Conservation (phyloP, 495 filamentous ascomycete species). For the Podospora pseudoanserina region DNA sequence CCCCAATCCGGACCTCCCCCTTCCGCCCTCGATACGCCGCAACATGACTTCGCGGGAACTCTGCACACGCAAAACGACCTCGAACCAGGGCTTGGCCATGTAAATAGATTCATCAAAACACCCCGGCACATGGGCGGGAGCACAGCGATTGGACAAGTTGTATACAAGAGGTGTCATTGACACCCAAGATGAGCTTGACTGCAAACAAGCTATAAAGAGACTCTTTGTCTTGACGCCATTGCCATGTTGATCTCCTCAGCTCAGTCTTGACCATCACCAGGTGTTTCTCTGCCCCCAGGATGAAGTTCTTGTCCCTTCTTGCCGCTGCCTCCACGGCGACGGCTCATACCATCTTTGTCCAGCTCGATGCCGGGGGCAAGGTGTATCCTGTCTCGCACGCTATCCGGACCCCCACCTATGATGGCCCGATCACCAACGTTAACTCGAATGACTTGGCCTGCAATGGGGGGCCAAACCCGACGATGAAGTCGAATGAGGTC, state of each 20-base stretch:
- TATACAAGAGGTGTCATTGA: background rate
- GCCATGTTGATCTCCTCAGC: background rate
- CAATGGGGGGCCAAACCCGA: conserved; percentile 56
- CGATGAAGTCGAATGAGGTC: conserved; percentile 39
- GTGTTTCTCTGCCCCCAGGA: conserved; percentile 8
- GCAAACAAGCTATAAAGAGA: background rate
- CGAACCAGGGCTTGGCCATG: background rate
- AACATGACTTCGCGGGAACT: background rate
- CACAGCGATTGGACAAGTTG: conserved; percentile 3
- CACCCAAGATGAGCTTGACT: background rate
- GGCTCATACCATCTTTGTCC: conserved; percentile 56
- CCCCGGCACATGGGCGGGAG: conserved; percentile 9
- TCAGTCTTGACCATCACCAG: background rate
- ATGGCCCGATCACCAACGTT: conserved; percentile 53
- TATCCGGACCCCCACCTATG: conserved; percentile 40
- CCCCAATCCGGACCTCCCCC: conserved; percentile 15
- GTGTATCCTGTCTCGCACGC: conserved; percentile 35
- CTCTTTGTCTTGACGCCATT: background rate
- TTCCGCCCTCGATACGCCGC: conserved; percentile 15
- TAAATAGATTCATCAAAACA: conserved; percentile 11
- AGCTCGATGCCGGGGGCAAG: conserved; percentile 41
- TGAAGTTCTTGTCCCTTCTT: conserved; percentile 31
- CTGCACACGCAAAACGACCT: background rate
- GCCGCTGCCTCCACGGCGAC: conserved; percentile 37
- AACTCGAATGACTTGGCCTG: conserved; percentile 48